Base-by-base conservation (phyloP, 2,329 filamentous ascomycete species). In the Metarhizium humberi region DNA sequence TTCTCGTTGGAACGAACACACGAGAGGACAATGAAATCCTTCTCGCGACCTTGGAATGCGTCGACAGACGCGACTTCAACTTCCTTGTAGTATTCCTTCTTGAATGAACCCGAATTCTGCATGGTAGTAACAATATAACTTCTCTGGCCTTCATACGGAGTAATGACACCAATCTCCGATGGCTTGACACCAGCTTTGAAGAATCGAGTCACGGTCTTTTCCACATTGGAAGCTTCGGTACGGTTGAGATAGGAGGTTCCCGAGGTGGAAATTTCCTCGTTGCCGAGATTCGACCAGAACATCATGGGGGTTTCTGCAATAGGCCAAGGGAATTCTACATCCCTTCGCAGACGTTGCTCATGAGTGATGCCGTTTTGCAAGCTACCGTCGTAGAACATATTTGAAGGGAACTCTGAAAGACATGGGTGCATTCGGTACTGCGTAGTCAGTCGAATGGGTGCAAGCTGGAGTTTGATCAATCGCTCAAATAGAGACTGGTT, bases 401-500 rank as follows among this genome's bases (percentile, higher is more conserved):
- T 97, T 57, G 92, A 97, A 0, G 94, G 94, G 66, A 99, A 99
- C 65, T 95, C 88, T 1, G 94, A 97, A 46, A 99, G 79, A 67
- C 92, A 96, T 30, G 94, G 94, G 67, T 99, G 94, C 94, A 99
- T 99, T 67, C 94, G 92, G 70, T 99, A 99, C 70, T 99, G 94
- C 42, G 96, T 92, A 64, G 96, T 95, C 54, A 99, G 81, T 53
- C 92, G 88, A 62, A 96, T 96, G 7, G 94, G 94, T 43, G 87
- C 85, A 64, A 91, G 87, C 48, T 88, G 87, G n/a, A 97, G 81
- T 65, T 92, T 90, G 63, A 97, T 92, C 52, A 99, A 80, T 64
- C 94, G 90, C 75, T 99, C 94, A 66, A 99, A 99, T 10, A 99
- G 79, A n/a, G 92, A 97, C 71, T 97, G 94, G 73, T 97, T 96